Evolutionary conservation across 805 yeast genomes (phyloP), one percentile per base, ranked within the genome.

Genomic region (Geotrichum ghanense): DNA sequence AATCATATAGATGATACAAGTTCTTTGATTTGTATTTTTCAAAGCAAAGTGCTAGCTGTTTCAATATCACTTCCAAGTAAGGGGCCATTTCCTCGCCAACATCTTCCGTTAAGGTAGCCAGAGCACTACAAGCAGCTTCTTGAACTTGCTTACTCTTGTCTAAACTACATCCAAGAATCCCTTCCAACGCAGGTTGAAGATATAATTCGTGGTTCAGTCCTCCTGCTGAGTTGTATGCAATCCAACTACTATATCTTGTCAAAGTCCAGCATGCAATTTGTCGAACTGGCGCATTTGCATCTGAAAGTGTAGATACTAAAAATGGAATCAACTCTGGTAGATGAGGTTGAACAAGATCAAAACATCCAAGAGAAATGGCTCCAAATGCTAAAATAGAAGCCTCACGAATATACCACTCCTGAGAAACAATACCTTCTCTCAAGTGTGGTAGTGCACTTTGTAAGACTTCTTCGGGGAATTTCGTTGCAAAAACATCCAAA

Each of bases 261-360:
- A 92, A 67, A 0, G 97, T 85, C 98, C 98, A 92, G 68, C 97
- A 90, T 0, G 95, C 70, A 45, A 92, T 92, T 63, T 87, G 95
- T 53, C 97, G 74, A 3, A 92, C 95, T 19, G 95, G 75, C 6
- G 95, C 81, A 64, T 88, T 82, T 27, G 56, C 57, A 61, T 89
- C 97, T 46, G 71, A 70, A 49, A 89, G 66, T 56, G 94, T 72
- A 48, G 87, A 86, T 22, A 88, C 88, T 50, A 92, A 70, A 59
- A 81, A 88, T 31, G 95, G 95, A 26, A 90, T 79, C 42, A 92
- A 67, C 23, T 79, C 75, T 2, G 96, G 95, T 37, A 92, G 68
- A 55, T 83, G 83, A 37, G 76, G 78, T 19, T 79, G 65, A 3
- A 88, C 79, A 45, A 75, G 72, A 47, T 81, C 85, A 42, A 81